These are phyloP conservation scores for Botryosphaeria dothidea DNA, from an alignment of 2,329 filamentous ascomycete genomes.

Conservation along the genomic window DNA sequence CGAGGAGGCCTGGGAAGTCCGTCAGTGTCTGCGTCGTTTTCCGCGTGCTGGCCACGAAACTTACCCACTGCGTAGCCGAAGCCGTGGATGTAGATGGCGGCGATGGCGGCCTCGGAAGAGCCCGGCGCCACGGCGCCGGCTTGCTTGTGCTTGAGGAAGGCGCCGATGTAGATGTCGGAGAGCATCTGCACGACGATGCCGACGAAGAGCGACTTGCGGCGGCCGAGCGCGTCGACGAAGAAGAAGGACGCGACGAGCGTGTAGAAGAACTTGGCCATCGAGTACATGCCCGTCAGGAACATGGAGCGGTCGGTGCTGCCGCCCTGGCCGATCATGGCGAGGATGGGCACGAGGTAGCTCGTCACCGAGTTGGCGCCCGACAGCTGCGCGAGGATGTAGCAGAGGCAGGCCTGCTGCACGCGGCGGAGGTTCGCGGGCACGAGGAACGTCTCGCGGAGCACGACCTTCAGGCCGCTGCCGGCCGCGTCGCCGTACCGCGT, in stretches of 20 bases:
- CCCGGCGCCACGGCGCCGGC: conserved; percentile 25
- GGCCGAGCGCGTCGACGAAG: conserved; percentile 47
- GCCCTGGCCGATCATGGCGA: conserved; percentile 39
- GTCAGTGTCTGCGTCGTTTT: not conserved
- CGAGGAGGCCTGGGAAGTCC: conserved; percentile 27
- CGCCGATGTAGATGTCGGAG: conserved; percentile 44
- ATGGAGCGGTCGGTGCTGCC: conserved; percentile 35
- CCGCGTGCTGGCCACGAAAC: not conserved
- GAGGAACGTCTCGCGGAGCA: conserved; percentile 23
- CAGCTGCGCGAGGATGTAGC: conserved; percentile 38
- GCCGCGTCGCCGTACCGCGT: not conserved
- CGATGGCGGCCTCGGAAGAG: conserved; percentile 43
- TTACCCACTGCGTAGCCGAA: conserved; percentile 46
- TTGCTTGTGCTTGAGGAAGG: conserved; percentile 41
- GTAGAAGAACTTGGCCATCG: conserved; percentile 46
- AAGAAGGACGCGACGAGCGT: conserved; percentile 46
- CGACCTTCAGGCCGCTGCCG: conserved; percentile 8
- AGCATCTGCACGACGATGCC: conserved; percentile 42
- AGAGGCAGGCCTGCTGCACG: conserved; percentile 21
- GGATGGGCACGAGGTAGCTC: conserved; percentile 46
- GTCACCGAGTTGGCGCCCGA: conserved; percentile 49
- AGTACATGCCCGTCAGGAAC: conserved; percentile 47
- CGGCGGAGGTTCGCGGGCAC: conserved; percentile 23
- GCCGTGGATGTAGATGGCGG: conserved; percentile 47
- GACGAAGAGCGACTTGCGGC: conserved; percentile 32